Evolutionary conservation across 2,329 filamentous ascomycete genomes (phyloP), one percentile per base, ranked within the genome.

Genomic region (Colletotrichum musae): DNA sequence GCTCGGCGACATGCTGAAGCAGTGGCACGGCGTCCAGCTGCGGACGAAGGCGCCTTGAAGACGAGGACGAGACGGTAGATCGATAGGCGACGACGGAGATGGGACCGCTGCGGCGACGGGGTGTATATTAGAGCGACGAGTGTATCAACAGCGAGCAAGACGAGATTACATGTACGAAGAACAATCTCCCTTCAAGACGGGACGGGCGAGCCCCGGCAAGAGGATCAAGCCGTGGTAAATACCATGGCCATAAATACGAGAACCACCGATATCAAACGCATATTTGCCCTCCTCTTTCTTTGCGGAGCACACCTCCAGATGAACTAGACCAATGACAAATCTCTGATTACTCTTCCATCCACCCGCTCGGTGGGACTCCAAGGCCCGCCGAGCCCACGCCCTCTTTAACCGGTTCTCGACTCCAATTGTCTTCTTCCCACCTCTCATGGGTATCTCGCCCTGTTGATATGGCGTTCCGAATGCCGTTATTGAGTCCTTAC

Each of bases 11-110:
- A 85, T 94, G 79, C 90, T 96, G 75, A 93, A 93, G 84, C 83
- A 84, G 47, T 96, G 94, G 93, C 93, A 97, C 80, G 93, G 94
- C 9, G 86, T 96, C 69, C 93, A 95, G 83, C 84, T 97, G 75
- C 90, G 90, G 80, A 96, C 93, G 26, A 91, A 86, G 77, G 87
- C 80, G 41, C 83, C 84, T 10, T 83, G 70, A 77, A 21, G 6
- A 16, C 32, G 32, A 36, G 32, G 3, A 36, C 7, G 4, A 36
- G 32, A 10, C 32, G 9, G 9, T 36, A 36, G 32, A 36, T n/a
- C 13, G 2, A 16, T 18, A 18, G 24, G 18, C 15, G 16, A n/a
- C 32, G 21, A 48, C 15, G 5, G 4, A 32, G 10, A 10, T 36
- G 32, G 13, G n/a, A 28, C 32, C 10, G 6, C n/a, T 5, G 21